Evolutionary conservation across 2,329 filamentous ascomycete species (phyloP), one percentile per base, ranked within the genome.

Genomic region (Microdochium trichocladiopsis): DNA sequence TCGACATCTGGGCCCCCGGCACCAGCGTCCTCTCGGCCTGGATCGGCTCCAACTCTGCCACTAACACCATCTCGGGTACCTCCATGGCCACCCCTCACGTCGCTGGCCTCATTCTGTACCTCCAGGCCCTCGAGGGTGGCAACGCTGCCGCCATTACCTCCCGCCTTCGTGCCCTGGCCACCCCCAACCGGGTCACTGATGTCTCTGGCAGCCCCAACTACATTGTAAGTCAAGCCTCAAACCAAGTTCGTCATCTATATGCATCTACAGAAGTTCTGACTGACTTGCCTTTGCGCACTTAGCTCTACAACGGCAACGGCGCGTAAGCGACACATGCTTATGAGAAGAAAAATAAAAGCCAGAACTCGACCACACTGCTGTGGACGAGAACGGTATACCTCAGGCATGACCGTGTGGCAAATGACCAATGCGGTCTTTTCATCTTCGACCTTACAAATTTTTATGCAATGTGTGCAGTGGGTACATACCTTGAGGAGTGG

Each of bases 71-170:
- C 59, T 77, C 72, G 14, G 83, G 83, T 31, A 86, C 83, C 5
- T 82, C 76, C 33, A 85, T 85, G 82, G 79, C 82, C 2, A 69
- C 74, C 2, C 82, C 83, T 0, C 82, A 85, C 60, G 71, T 86
- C 51, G 72, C 79, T 23, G 83, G 83, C 12, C 64, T 86, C n/a
- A 79, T 76, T 11, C 72, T 79, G n/a, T 85, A 84, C 62, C 64
- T 85, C 25, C 61, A 77, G 54, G 67, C 62, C 10, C 64, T 76
- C 1, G 72, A 79, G 61, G 60, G 63, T 24, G 56, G 61, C 47
- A 57, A 56, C 8, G 70, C 68, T n/a, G 75, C 79, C 1, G 64
- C 67, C 50, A 69, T 80, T 36, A 69, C 65, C 28, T 37, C 60
- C 25, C 66, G 71, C 45, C 70, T 81, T 52, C 65, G 70, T 57